phyloP scores from a whole-genome alignment of 192 early-diverging fungal genomes.

The Entomortierella chlamydospora region DNA sequence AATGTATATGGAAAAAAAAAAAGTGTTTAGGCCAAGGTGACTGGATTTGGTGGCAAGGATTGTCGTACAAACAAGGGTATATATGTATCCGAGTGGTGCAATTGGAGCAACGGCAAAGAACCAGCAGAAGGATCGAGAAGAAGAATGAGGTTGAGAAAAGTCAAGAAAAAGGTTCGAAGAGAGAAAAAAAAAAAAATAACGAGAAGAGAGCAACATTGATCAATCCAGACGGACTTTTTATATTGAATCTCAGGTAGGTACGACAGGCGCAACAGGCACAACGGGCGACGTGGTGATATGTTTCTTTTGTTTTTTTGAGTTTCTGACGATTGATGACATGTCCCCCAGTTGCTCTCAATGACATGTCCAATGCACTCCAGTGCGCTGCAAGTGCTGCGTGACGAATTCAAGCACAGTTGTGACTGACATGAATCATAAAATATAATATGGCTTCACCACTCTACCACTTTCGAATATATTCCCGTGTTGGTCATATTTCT shows the following conservation, averaged over 20 bases:
- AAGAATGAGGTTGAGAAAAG: not conserved
- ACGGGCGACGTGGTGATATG: not conserved
- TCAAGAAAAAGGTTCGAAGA: not conserved
- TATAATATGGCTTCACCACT: too few species aligned
- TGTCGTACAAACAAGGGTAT: not conserved
- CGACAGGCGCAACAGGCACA: not conserved
- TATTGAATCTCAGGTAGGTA: slow-evolving; percentile 1
- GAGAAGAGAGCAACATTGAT: too few species aligned
- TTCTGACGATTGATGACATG: too few species aligned
- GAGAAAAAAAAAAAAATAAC: slow-evolving; percentile 7
- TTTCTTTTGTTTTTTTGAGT: not conserved
- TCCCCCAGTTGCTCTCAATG: not conserved
- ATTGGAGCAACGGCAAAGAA: slow-evolving; percentile 2
- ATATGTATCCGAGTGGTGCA: not conserved
- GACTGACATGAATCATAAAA: too few species aligned
- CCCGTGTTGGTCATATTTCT: too few species aligned
- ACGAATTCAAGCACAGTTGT: too few species aligned
- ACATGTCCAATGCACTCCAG: not conserved
- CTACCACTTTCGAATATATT: too few species aligned
- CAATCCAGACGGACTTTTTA: too few species aligned
- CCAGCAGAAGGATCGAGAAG: too few species aligned
- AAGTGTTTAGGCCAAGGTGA: too few species aligned
- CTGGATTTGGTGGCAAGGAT: not conserved
- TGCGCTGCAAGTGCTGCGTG: not conserved
- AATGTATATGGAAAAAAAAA: too few species aligned